These are phyloP conservation scores for Solanum pimpinellifolium DNA, from an alignment of 257 asterid species.

Conservation along the genomic window DNA sequence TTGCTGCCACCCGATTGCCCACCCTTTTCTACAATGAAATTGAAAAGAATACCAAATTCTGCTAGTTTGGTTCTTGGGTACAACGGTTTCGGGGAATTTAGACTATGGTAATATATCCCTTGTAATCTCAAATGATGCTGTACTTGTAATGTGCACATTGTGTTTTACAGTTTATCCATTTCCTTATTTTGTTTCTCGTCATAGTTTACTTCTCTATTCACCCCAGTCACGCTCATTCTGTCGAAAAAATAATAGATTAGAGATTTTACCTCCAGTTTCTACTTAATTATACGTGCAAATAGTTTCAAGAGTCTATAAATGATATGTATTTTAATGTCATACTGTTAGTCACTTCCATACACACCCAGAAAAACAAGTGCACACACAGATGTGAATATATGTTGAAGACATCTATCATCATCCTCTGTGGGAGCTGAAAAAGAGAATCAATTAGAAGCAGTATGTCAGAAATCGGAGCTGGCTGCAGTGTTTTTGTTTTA, in stretches of 20 bases:
- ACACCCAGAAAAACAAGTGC: not conserved
- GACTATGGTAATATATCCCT: constrained; percentile 50
- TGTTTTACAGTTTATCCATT: not conserved
- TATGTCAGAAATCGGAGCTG: not conserved
- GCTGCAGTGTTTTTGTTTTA: not conserved
- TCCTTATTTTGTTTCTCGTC: not conserved
- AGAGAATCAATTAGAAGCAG: not conserved
- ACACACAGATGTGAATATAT: not conserved
- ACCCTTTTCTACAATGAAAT: constrained; percentile 48
- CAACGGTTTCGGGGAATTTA: constrained; percentile 72
- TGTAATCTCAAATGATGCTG: constrained; percentile 2
- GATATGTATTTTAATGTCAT: not conserved
- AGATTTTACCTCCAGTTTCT: not conserved
- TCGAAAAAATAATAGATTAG: not conserved
- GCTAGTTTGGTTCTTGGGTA: constrained; percentile 64
- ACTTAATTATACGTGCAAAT: not conserved
- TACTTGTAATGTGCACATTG: not conserved
- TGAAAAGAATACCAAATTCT: constrained; percentile 65
- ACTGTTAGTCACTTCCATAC: not conserved
- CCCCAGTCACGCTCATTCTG: not conserved
- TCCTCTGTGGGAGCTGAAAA: not conserved
- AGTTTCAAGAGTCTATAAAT: not conserved
- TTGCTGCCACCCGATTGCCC: constrained; percentile 51
- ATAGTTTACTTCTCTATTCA: not conserved
- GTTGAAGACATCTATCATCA: not conserved